Evolutionary conservation across 345 rosid genomes (phyloP).

Genomic region (Euphorbia tirucalli): DNA sequence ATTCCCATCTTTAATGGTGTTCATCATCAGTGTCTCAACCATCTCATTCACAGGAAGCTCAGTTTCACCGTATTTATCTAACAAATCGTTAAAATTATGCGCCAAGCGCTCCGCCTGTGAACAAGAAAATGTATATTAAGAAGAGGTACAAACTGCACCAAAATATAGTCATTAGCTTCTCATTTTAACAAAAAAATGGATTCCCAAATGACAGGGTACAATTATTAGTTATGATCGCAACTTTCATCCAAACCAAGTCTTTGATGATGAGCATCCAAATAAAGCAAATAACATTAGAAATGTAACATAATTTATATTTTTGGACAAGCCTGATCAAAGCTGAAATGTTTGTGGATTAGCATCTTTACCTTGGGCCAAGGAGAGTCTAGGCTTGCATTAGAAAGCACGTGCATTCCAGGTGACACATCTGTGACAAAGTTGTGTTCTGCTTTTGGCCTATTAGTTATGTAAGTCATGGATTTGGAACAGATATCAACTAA

Average conservation of each 20-base stretch:
- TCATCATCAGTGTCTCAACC: conserved; percentile 54
- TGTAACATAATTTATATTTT: too few relatives aligned
- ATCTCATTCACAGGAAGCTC: conserved; percentile 54
- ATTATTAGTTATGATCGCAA: too few relatives aligned
- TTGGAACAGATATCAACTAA: conserved; percentile 47
- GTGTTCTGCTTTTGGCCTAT: conserved; percentile 43
- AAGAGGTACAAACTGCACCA: neutral
- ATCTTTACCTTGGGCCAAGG: conserved; percentile 96
- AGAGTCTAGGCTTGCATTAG: conserved; percentile 73
- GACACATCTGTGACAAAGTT: conserved; percentile 45
- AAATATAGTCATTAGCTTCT: neutral
- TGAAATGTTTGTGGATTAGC: too few relatives aligned
- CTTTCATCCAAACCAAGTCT: neutral
- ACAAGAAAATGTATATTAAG: neutral
- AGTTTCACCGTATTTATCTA: conserved; percentile 28
- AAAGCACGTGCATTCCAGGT: conserved; percentile 70
- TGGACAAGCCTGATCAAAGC: too few relatives aligned
- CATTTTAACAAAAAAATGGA: neutral
- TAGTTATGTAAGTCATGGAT: conserved; percentile 69
- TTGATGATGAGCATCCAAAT: neutral
- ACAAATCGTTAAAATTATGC: conserved; percentile 37
- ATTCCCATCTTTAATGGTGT: conserved; percentile 48
- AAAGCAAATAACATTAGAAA: neutral
- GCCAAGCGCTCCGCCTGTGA: conserved; percentile 57
- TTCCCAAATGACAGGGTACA: too few relatives aligned